Base-by-base conservation (phyloP, 1,284 basidiomycete species). In the Sphagnurus paluster region DNA sequence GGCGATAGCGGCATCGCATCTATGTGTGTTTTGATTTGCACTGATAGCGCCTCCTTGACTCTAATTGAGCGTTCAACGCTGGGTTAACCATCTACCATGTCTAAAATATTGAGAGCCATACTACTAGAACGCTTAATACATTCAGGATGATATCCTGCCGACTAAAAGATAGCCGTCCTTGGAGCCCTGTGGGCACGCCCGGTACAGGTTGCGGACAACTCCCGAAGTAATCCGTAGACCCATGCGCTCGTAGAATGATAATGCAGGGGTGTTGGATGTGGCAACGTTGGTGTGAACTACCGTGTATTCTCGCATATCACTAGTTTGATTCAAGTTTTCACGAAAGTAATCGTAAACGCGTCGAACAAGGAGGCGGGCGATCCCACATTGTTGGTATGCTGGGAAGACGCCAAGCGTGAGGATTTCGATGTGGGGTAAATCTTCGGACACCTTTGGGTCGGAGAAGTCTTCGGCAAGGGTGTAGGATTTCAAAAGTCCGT, bases 341-440 rank as follows among this genome's bases (percentile, higher is more conserved):
- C 56, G 53, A 44, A 70, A 55, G 36, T 55, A 45, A 21, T 52
- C 26, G 23, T 62, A 58, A 16, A 73, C 67, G 33, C 63, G 60
- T 42, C 61, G 63, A 16, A 82, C 63, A 24, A 82, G 74, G 3
- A 64, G 67, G n/a, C 70, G 70, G 4, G 76, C 80, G 29, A 82
- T 64, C 11, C 77, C 76, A 35, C 53, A 63, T 11, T 76, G 65
- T 46, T 67, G 79, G 57, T 70, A 74, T 0, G 63, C 50, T 4
- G 78, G 75, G 13, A 72, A 60, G 14, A 82, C 77, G n/a, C 79
- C 80, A 0, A 82, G 72, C 8, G 80, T 80, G 46, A 82, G 75
- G 56, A 82, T 72, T 50, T 75, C 75, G 13, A 80, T 61, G 40
- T 63, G 69, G 45, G 68, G 63, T 24, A 57, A 56, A 9, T 54